These are phyloP conservation scores for Eucommia ulmoides DNA, from an alignment of 257 asterid genomes.

Conservation along the genomic window DNA sequence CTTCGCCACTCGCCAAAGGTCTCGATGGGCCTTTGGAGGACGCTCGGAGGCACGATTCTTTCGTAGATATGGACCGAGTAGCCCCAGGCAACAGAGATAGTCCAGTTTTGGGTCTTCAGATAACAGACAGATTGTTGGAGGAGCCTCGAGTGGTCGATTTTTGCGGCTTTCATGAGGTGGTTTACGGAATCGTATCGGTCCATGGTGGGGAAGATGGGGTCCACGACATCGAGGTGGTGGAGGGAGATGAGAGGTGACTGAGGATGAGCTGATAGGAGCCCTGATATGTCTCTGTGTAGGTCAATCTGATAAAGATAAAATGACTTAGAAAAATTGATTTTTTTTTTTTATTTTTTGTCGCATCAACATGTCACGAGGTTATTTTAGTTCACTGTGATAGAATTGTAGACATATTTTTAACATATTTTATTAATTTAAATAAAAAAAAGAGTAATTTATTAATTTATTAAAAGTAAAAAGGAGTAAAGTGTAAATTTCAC, in stretches of 20 bases:
- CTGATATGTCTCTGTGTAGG: not conserved
- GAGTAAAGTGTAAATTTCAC: no score
- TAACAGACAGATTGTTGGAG: not conserved
- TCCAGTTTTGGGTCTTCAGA: not conserved
- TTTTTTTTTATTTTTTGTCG: not conserved
- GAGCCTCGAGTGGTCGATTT: not conserved
- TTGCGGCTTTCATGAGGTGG: not conserved
- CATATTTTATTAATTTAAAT: no score
- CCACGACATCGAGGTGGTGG: not conserved
- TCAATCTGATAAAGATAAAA: not conserved
- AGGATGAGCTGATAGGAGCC: not conserved
- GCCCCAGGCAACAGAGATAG: not conserved
- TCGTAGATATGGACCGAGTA: not conserved
- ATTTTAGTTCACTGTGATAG: no score
- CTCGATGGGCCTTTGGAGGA: not conserved
- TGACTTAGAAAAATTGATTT: not conserved
- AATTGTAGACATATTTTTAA: no score
- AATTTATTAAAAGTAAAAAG: no score
- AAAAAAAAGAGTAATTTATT: no score
- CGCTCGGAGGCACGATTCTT: not conserved
- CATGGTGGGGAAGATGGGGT: not conserved
- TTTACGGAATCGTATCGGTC: not conserved
- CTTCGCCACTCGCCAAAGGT: not conserved
- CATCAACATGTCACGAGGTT: not conserved
- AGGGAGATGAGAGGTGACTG: not conserved